Conservation (phyloP, 2,329 filamentous ascomycete species). For the Cladobotryum mycophilum region DNA sequence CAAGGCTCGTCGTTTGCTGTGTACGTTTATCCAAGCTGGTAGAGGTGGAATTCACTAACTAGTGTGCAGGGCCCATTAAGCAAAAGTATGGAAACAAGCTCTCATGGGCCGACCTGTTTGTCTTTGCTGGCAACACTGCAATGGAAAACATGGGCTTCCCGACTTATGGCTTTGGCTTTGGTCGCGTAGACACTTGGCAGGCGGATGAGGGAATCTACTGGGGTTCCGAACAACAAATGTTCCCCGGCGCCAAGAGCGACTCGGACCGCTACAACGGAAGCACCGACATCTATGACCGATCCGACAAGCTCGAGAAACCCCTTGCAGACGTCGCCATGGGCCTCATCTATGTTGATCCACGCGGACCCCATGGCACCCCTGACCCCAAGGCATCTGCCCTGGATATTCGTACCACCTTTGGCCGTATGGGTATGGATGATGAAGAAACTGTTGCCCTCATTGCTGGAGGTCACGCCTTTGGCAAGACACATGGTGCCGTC, state of each 20-base stretch:
- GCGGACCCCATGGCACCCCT: constrained; percentile 65
- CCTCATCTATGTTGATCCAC: constrained; percentile 75
- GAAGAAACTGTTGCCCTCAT: constrained; percentile 75
- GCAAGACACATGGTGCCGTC: constrained; percentile 72
- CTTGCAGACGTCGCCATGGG: constrained; percentile 62
- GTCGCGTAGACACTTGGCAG: constrained; percentile 66
- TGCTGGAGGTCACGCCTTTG: constrained; percentile 69
- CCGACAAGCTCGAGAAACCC: constrained; percentile 55
- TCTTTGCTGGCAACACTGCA: constrained; percentile 68
- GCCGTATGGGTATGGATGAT: constrained; percentile 76
- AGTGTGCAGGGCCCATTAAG: constrained; percentile 56
- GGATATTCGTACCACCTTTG: constrained; percentile 69
- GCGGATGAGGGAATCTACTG: constrained; percentile 71
- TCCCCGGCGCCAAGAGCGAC: constrained; percentile 48
- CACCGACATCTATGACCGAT: constrained; percentile 48
- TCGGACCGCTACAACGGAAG: constrained; percentile 60
- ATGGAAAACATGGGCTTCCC: constrained; percentile 69
- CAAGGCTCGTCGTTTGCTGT: constrained; percentile 71
- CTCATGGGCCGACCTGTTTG: constrained; percentile 68
- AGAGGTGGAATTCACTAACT: neutral
- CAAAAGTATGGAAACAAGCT: constrained; percentile 78
- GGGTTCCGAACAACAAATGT: constrained; percentile 65
- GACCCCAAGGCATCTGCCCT: constrained; percentile 61
- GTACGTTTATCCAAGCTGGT: constrained; percentile 23
- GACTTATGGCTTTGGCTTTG: constrained; percentile 66